Base-by-base conservation (phyloP, 345 rosid genomes). In the Geranium brycei region DNA sequence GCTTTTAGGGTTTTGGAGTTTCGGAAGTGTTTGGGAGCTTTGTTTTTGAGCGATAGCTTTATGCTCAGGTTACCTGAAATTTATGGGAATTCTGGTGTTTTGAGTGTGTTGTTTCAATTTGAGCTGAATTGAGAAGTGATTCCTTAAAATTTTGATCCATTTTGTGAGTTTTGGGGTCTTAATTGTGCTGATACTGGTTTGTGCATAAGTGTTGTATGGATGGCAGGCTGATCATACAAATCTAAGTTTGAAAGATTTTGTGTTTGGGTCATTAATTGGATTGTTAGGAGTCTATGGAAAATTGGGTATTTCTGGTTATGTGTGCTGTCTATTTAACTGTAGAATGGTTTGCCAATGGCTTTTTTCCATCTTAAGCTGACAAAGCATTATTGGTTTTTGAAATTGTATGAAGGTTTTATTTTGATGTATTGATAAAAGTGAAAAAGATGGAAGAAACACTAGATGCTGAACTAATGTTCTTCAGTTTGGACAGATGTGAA, bases 151-250 rank as follows among this genome's bases (percentile, higher is more conserved):
- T 72, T 6, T 59, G 51, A 8, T 51, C 11, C 57, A 19, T 19
- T 17, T 59, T 13, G 40, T 57, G 32, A 61, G 66, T 62, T 75
- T 68, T 62, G 3, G 40, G 38, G n/a, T 65, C 66, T 31, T 56
- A 41, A 7, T 38, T 56, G 59, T 38, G 61, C 4, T 57, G 18
- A 65, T 73, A 55, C 51, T 64, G 62, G 51, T 63, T 7, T 66
- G 58, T 76, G 68, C 28, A 60, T 66, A 41, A 68, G 68, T 73
- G 64, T 66, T 62, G 62, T 64, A 53, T 51, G 18, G 30, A 17
- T 67, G 67, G 47, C 28, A 58, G 64, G 19, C 17, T 66, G 66
- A 68, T 67, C 58, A 64, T 69, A 17, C 64, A 76, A 80, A 81
- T 76, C 80, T 71, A 61, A 19, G 66, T 8, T 41, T 71, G 73